These are phyloP conservation scores for Caryopteris hybrid DNA, from an alignment of 305 asterid species.

Conservation along the genomic window DNA sequence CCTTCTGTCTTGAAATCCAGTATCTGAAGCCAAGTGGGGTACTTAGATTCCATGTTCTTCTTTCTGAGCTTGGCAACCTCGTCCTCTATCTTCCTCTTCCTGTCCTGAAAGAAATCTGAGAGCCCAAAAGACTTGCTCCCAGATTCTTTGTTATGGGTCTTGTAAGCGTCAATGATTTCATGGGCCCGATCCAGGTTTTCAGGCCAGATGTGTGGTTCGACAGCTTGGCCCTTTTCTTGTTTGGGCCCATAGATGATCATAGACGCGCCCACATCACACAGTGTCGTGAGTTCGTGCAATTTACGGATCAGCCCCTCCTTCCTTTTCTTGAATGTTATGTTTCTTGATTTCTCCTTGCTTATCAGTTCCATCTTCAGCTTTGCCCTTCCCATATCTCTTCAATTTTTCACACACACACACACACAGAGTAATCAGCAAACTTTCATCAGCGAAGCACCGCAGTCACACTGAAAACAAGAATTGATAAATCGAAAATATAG, in stretches of 20 bases:
- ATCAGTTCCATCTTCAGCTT: constrained; percentile 57
- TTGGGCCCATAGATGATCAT: constrained; percentile 53
- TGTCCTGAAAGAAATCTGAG: constrained; percentile 43
- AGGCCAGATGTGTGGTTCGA: constrained; percentile 55
- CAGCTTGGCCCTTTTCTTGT: constrained; percentile 17
- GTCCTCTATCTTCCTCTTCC: constrained; percentile 43
- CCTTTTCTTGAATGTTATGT: constrained; percentile 51
- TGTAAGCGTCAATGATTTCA: constrained; percentile 35
- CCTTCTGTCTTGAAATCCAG: constrained; percentile 18
- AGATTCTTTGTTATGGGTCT: constrained; percentile 31
- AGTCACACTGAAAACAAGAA: too few species aligned
- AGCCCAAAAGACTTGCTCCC: constrained; percentile 35
- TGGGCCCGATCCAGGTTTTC: constrained; percentile 21
- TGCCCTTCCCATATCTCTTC: constrained; percentile 47
- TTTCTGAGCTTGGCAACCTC: constrained; percentile 41
- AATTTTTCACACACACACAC: too few species aligned
- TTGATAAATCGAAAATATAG: too few species aligned
- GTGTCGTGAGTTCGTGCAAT: constrained; percentile 50
- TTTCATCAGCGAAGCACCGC: too few species aligned
- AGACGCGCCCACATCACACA: constrained; percentile 54
- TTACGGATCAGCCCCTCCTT: constrained; percentile 53
- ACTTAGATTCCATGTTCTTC: constrained; percentile 41
- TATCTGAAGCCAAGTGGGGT: constrained; percentile 34
- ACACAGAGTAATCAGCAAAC: too few species aligned
- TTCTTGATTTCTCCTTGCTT: constrained; percentile 40